These are phyloP conservation scores for Beverwykella pulmonaria DNA, from an alignment of 495 filamentous ascomycete species.

Conservation along the genomic window DNA sequence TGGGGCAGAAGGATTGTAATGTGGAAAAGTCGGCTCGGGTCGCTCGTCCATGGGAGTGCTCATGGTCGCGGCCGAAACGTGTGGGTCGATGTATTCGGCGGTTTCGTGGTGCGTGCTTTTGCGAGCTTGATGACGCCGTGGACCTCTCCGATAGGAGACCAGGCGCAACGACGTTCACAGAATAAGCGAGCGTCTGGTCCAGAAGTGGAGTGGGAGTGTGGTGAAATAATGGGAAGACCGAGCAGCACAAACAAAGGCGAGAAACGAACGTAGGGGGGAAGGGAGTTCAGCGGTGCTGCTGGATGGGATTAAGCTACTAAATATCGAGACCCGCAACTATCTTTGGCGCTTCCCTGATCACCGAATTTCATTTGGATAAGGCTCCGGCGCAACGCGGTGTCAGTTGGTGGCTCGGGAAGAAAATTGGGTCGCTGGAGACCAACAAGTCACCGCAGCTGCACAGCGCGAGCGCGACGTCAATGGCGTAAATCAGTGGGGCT, in stretches of 20 bases:
- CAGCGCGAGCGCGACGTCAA: slow-evolving; percentile 1
- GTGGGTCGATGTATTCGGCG: background rate
- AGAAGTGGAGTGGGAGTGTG: background rate
- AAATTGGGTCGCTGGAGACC: background rate
- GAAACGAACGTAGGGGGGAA: background rate
- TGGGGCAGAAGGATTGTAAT: slow-evolving; percentile 3
- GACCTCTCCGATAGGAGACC: background rate
- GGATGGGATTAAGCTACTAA: background rate
- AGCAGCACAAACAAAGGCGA: background rate
- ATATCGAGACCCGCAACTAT: background rate
- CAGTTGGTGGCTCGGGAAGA: background rate
- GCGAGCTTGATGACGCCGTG: slow-evolving; percentile 17
- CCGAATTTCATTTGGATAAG: slow-evolving; percentile 12
- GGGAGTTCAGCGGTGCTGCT: background rate
- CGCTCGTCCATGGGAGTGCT: slow-evolving; percentile 56
- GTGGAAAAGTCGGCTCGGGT: slow-evolving; percentile 44
- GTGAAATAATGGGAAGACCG: background rate
- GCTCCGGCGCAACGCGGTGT: background rate
- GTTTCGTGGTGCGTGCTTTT: background rate
- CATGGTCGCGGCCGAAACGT: slow-evolving; percentile 47
- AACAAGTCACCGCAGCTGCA: background rate
- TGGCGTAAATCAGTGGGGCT: background rate
- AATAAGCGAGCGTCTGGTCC: background rate
- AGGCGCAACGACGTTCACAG: background rate
- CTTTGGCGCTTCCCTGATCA: slow-evolving; percentile 11